A percentile compares a stretch with the other conserved stretches of the same genome.
Evolutionary conservation across 2,329 filamentous ascomycete genomes (phyloP).

Genomic region (Cordyceps tenuipes): DNA sequence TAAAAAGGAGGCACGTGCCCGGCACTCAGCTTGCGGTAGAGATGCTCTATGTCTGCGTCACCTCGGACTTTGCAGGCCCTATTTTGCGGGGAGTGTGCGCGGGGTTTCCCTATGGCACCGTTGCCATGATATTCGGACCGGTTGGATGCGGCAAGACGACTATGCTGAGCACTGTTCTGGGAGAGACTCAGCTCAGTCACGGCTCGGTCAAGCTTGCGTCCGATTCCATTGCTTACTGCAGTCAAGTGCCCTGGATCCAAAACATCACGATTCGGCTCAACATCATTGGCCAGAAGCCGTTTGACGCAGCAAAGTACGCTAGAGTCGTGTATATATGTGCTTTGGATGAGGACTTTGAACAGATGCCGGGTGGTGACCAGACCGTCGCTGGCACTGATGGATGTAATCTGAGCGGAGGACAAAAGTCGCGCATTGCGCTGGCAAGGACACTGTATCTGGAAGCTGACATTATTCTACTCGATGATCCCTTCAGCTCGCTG

Average conservation of each 20-base stretch:
- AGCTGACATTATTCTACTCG: conserved; percentile 79
- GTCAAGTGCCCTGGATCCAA: conserved; percentile 3
- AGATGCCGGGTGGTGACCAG: background rate
- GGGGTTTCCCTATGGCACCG: background rate
- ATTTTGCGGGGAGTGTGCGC: background rate
- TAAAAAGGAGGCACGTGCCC: background rate
- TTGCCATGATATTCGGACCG: background rate
- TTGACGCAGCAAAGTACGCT: background rate
- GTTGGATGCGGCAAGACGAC: conserved; percentile 5
- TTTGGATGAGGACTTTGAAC: conserved; percentile 33
- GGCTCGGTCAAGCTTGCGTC: conserved; percentile 19
- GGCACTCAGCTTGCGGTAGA: background rate
- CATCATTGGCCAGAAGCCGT: background rate
- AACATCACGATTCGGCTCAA: background rate
- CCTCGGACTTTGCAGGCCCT: background rate
- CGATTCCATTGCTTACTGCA: conserved; percentile 13
- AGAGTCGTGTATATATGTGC: background rate
- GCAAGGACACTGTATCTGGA: conserved; percentile 85
- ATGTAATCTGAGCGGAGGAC: conserved; percentile 15
- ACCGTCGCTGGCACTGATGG: conserved; percentile 10
- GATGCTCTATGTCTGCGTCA: background rate
- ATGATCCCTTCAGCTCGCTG: conserved; percentile 45
- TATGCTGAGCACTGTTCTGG: background rate
- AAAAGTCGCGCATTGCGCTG: conserved; percentile 33
- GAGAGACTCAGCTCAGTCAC: conserved; percentile 11